Conservation (phyloP, 2,329 filamentous ascomycete species). For the Colletotrichum theobromicola region DNA sequence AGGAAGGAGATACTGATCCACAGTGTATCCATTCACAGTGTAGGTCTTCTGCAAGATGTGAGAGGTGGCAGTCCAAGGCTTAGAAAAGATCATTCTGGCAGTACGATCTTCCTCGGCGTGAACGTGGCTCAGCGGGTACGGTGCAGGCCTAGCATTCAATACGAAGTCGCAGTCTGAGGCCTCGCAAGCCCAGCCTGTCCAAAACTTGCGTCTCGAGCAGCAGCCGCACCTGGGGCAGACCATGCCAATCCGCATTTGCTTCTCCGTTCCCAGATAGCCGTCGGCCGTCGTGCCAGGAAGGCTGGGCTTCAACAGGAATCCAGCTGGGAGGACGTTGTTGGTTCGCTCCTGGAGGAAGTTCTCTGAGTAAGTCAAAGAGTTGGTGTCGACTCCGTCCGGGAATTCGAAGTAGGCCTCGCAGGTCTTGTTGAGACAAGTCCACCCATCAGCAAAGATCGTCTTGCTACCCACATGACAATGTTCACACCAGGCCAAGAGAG, state of each 20-base stretch:
- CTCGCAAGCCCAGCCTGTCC: constrained; percentile 67
- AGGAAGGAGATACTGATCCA: constrained; percentile 43
- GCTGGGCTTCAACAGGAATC: constrained; percentile 35
- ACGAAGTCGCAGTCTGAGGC: constrained; percentile 54
- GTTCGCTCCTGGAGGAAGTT: constrained; percentile 63
- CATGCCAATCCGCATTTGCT: constrained; percentile 64
- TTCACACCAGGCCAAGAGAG: constrained; percentile 14
- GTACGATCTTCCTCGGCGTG: constrained; percentile 5
- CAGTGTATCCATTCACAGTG: not conserved
- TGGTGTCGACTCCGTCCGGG: constrained; percentile 29
- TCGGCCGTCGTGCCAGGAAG: constrained; percentile 39
- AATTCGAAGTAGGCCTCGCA: constrained; percentile 59
- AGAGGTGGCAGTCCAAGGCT: not conserved
- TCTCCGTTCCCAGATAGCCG: constrained; percentile 47
- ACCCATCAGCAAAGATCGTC: constrained; percentile 34
- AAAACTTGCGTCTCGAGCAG: constrained; percentile 65
- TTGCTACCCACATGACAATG: constrained; percentile 45
- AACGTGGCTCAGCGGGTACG: constrained; percentile 26
- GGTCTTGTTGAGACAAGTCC: constrained; percentile 30
- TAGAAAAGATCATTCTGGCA: not conserved
- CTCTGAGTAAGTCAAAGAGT: constrained; percentile 54
- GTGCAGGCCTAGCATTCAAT: constrained; percentile 33
- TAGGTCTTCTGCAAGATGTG: constrained; percentile 22
- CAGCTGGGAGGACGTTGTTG: constrained; percentile 42
- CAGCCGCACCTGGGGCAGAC: constrained; percentile 69